phyloP scores from a whole-genome alignment of 768 basidiomycete genomes.

The Naganishia vaughanmartiniae region DNA sequence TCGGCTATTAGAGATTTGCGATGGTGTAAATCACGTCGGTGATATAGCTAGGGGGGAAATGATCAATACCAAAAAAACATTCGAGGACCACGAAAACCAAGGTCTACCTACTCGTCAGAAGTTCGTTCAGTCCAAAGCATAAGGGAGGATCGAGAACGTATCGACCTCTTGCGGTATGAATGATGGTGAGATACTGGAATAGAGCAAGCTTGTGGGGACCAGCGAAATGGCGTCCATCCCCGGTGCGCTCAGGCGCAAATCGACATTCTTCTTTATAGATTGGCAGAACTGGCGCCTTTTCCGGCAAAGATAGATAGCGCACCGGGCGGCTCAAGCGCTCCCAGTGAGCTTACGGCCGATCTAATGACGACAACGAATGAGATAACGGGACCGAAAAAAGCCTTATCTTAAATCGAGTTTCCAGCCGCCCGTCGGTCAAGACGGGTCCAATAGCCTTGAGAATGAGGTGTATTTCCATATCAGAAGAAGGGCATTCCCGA shows the following conservation, averaged over 20 bases:
- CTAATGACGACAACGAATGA: conserved; percentile 4
- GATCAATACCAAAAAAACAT: conserved; percentile 5
- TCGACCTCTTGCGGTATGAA: conserved; percentile 5
- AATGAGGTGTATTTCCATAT: neutral
- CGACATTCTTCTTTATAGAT: too few relatives aligned
- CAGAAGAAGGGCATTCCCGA: too few relatives aligned
- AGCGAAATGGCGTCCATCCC: neutral
- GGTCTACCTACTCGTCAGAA: conserved; percentile 51
- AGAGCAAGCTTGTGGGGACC: neutral
- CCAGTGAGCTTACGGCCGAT: neutral
- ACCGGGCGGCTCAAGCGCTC: conserved; percentile 1
- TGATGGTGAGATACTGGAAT: too few relatives aligned
- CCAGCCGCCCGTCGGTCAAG: neutral
- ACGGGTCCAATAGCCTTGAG: neutral
- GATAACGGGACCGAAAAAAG: conserved; percentile 5
- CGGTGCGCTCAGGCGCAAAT: neutral
- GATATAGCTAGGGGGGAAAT: conserved; percentile 38
- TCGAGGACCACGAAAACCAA: neutral
- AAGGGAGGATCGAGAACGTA: conserved; percentile 20
- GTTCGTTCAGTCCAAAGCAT: conserved; percentile 50
- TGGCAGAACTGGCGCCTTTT: neutral
- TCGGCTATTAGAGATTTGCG: conserved; percentile 4
- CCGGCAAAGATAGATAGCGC: conserved; percentile 15
- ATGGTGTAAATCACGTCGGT: conserved; percentile 50
- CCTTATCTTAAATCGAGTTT: neutral